Conservation (phyloP, 164 flowering plant species). For the Aristolochia californica region DNA sequence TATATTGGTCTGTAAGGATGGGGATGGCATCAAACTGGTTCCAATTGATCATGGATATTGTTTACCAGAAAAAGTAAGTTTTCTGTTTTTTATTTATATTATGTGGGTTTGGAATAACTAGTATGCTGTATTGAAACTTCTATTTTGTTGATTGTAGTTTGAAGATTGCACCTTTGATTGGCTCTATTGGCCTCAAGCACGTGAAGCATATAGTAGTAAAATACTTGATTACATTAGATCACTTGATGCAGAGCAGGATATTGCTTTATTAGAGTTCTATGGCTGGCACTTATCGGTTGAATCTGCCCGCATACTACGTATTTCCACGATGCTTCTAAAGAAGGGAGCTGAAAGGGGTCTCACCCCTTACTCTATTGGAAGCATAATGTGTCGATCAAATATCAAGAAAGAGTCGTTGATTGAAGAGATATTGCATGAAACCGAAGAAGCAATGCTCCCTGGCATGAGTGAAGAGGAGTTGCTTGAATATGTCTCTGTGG, state of each 20-base stretch:
- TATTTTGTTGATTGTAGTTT: constrained; percentile 32
- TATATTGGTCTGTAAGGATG: constrained; percentile 40
- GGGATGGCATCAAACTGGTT: constrained; percentile 31
- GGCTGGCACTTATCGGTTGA: constrained; percentile 55
- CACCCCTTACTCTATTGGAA: constrained; percentile 57
- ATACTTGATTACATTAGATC: constrained; percentile 50
- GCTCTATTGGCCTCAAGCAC: constrained; percentile 85
- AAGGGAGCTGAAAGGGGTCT: constrained; percentile 63
- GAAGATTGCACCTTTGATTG: constrained; percentile 87
- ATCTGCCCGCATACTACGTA: constrained; percentile 46
- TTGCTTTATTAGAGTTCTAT: constrained; percentile 42
- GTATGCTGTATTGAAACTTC: no score
- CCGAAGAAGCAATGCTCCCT: constrained; percentile 40
- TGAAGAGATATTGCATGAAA: constrained; percentile 60
- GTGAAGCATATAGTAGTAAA: constrained; percentile 37
- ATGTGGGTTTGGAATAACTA: no score
- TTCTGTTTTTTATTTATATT: no score
- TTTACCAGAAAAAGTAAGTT: constrained; percentile 63
- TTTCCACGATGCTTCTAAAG: constrained; percentile 79
- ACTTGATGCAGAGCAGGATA: constrained; percentile 61
- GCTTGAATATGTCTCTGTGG: constrained; percentile 38
- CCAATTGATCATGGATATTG: constrained; percentile 92
- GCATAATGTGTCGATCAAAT: constrained; percentile 62
- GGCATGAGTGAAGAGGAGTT: constrained; percentile 47
- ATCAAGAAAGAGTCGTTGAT: constrained; percentile 50